Base-by-base conservation (phyloP, 352 stramenopile species). In the Thalassiosira exigua region DNA sequence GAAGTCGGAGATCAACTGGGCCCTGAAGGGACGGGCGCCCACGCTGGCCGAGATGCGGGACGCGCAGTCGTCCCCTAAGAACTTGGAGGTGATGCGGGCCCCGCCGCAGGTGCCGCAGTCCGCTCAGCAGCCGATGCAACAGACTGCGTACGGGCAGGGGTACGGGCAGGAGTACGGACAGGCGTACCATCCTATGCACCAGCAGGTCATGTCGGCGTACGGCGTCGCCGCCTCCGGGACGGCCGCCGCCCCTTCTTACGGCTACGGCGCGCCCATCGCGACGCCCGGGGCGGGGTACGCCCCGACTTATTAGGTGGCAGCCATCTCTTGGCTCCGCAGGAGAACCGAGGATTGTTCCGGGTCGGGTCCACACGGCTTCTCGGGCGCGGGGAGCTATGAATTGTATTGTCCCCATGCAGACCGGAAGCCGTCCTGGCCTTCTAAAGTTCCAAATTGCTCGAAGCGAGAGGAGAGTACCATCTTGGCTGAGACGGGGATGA, bases 41-140 rank as follows among this genome's bases (percentile, higher is more conserved):
- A 81, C 74, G 21, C 74, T 82, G 32, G 42, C 67, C 2, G 74
- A 82, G 44, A 74, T 82, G 27, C 39, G 56, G 59, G 11, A 11
- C 11, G n/a, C 39, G 39, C 39, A 11, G 11, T 11, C 39, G 11
- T 48, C 39, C 11, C 11, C n/a, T 11, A 11, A 11, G 11, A 48
- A 11, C 11, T 17, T n/a, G 39, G 39, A 48, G 39, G 39, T 48
- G 11, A 48, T 48, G 39, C 11, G n/a, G 39, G 11, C 11, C 11
- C 39, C 39, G 39, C 39, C 39, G 39, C 11, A 17, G 39, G 39
- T n/a, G 11, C 39, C 39, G 39, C 39, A 11, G 11, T 48, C 11
- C 39, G 39, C 39, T 11, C 39, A 48, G 39, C 39, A 11, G 39
- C 39, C 39, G 39, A 11, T 17, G n/a, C 11, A 11, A n/a, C 11